Evolutionary conservation across 2,329 filamentous ascomycete genomes (phyloP), one percentile per base, ranked within the genome.

Genomic region (Hypoxylon sp.): DNA sequence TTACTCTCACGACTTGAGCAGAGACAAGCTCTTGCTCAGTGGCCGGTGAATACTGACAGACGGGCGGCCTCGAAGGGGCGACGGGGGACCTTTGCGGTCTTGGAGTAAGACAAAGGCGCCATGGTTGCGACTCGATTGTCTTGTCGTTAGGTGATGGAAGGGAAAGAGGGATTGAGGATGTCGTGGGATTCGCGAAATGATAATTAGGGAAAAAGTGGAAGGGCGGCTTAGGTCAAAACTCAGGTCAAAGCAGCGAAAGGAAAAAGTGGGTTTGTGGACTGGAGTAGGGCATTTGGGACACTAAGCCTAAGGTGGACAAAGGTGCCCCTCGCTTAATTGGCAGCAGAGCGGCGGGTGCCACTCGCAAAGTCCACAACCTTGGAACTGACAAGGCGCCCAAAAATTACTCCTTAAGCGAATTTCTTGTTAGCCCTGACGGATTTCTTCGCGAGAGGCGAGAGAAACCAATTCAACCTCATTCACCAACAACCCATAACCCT

Each of bases 1-100:
- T 74, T 73, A 73, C 82, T 56, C 65, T 88, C 85, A 89, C 87
- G 94, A 97, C 94, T 82, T 98, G 86, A 94, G 89, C 88, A 92
- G 92, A 97, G 93, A 79, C 93, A 94, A 92, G 94, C 94, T 97
- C 91, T 81, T 88, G 87, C 89, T 97, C 91, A 98, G 91, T 98
- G 95, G 94, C 91, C 93, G 88, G 88, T 85, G 84, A 85, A 78
- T 89, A 97, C 94, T 92, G 91, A 98, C 95, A 99, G 89, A 91
- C 95, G 95, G 87, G 95, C 95, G 85, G 94, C 94, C 92, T 98
- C 95, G 89, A 97, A 98, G 80, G 95, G 94, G 86, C 94, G 91
- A 85, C 91, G 88, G 79, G 94, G 94, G 87, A 97, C 93, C 91
- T 97, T 97, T 83, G 96, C 96, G 88, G 95, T 99, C 93, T 99